These are phyloP conservation scores for Heliamphora exappendiculata DNA, from an alignment of 148 eudicot genomes.

Conservation along the genomic window DNA sequence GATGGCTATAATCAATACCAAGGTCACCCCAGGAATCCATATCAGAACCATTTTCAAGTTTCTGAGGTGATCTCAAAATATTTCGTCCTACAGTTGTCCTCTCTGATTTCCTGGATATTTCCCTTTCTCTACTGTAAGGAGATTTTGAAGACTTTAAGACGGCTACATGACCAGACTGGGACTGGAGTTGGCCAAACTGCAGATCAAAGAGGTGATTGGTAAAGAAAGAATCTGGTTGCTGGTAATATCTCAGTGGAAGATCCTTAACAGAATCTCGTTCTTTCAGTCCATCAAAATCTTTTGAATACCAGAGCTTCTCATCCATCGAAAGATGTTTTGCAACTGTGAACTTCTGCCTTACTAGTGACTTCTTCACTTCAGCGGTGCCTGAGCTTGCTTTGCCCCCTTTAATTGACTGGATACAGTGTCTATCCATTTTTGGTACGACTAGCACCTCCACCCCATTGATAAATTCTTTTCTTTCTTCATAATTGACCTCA, in stretches of 20 bases:
- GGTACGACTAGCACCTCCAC: conserved; percentile 14
- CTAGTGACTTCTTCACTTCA: background rate
- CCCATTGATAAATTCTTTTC: conserved; percentile 10
- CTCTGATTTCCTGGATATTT: background rate
- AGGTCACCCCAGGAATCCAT: conserved; percentile 5
- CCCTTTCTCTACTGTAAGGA: background rate
- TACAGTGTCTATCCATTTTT: conserved; percentile 10
- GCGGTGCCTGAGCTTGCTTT: conserved; percentile 7
- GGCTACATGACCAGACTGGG: background rate
- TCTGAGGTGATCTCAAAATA: conserved; percentile 17
- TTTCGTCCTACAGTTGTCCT: background rate
- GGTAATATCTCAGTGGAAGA: background rate
- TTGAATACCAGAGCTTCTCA: background rate
- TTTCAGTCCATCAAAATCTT: background rate
- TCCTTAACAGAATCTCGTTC: background rate
- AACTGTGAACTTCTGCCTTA: background rate
- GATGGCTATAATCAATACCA: background rate
- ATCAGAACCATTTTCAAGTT: conserved; percentile 5
- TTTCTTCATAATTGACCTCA: conserved; percentile 13
- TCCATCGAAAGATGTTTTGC: background rate
- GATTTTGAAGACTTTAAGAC: background rate
- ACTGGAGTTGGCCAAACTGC: background rate
- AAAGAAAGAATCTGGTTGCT: conserved; percentile 1
- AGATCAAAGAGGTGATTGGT: background rate
- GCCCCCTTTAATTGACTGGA: conserved; percentile 5